A percentile compares a stretch with the other conserved stretches of the same genome.
These are phyloP conservation scores for Samsoniella hepiali DNA, from an alignment of 2,329 filamentous ascomycete genomes.

Conservation along the genomic window DNA sequence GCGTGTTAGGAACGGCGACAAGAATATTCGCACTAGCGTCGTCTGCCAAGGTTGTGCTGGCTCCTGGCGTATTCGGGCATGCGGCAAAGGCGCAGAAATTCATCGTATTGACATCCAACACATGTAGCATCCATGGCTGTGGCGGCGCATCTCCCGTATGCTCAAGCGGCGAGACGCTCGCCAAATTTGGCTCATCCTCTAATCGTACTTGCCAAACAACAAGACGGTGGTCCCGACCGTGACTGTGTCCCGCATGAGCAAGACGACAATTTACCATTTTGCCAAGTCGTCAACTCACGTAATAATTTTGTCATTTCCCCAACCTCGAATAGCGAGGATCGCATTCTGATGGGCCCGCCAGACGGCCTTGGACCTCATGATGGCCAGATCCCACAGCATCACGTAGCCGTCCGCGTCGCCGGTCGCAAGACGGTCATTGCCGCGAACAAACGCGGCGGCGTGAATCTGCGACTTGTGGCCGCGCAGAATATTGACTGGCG, in stretches of 20 bases:
- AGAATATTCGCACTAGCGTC: slow-evolving; percentile 46
- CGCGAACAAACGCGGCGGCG: slow-evolving; percentile 66
- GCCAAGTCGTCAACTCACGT: slow-evolving; percentile 58
- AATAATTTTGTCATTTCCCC: slow-evolving; percentile 71
- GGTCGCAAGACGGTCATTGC: slow-evolving; percentile 74
- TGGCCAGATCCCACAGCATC: slow-evolving; percentile 78
- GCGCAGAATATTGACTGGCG: slow-evolving; percentile 66
- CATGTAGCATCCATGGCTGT: slow-evolving; percentile 81
- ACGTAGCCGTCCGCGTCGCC: slow-evolving; percentile 90
- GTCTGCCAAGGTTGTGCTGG: background rate
- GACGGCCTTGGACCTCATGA: slow-evolving; percentile 75
- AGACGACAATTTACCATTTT: too few species aligned
- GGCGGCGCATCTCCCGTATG: slow-evolving; percentile 44
- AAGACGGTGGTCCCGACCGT: slow-evolving; percentile 85
- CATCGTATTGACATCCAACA: slow-evolving; percentile 83
- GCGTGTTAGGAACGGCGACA: slow-evolving; percentile 76
- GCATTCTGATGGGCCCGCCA: slow-evolving; percentile 82
- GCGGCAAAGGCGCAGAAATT: slow-evolving; percentile 88
- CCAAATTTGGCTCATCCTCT: slow-evolving; percentile 61
- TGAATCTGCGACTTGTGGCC: slow-evolving; percentile 83
- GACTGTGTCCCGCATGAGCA: slow-evolving; percentile 49
- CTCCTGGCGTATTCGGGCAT: slow-evolving; percentile 39
- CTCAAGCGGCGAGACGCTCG: slow-evolving; percentile 69
- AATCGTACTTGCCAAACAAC: slow-evolving; percentile 74
- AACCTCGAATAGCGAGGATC: slow-evolving; percentile 70